Evolutionary conservation across 495 filamentous ascomycete species (phyloP).

Genomic region (Thozetella sp.): DNA sequence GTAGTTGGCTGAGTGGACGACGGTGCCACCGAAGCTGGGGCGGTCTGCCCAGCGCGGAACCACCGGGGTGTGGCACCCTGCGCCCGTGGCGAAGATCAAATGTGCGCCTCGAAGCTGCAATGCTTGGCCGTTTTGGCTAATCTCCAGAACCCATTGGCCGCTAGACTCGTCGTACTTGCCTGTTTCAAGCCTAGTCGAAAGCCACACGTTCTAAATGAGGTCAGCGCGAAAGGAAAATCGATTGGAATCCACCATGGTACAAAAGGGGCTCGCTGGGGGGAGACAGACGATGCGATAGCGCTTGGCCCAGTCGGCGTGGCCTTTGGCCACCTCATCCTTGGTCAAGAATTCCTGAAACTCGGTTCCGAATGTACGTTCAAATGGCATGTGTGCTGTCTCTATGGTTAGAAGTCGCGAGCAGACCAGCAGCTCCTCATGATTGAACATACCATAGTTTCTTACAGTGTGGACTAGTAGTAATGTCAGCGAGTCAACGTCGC

Average conservation of each 20-base stretch:
- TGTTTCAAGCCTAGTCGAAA: too few species aligned
- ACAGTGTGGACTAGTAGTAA: conserved; percentile 33
- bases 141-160: conserved; percentile 32
- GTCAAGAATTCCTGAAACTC: conserved; percentile 33
- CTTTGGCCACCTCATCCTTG: conserved; percentile 33
- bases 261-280: too few species aligned
- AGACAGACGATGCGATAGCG: conserved; percentile 32
- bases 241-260: too few species aligned
- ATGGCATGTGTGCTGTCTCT: conserved; percentile 29
- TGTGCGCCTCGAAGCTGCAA: conserved; percentile 15
- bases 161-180: too few species aligned
- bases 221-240: too few species aligned
- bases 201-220: too few species aligned
- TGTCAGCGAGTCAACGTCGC: neutral
- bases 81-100: conserved; percentile 32
- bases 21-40: conserved; percentile 24
- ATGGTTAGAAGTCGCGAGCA: neutral
- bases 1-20: conserved; percentile 37
- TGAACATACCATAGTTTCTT: conserved; percentile 20
- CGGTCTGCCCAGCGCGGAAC: conserved; percentile 25
- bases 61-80: conserved; percentile 26
- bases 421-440: too few species aligned
- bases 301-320: conserved; percentile 30
- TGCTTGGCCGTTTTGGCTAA: conserved; percentile 12
- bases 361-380: conserved; percentile 30